These are phyloP conservation scores for Pseudogymnoascus sp. DNA, from an alignment of 2,329 filamentous ascomycete genomes.

Conservation along the genomic window DNA sequence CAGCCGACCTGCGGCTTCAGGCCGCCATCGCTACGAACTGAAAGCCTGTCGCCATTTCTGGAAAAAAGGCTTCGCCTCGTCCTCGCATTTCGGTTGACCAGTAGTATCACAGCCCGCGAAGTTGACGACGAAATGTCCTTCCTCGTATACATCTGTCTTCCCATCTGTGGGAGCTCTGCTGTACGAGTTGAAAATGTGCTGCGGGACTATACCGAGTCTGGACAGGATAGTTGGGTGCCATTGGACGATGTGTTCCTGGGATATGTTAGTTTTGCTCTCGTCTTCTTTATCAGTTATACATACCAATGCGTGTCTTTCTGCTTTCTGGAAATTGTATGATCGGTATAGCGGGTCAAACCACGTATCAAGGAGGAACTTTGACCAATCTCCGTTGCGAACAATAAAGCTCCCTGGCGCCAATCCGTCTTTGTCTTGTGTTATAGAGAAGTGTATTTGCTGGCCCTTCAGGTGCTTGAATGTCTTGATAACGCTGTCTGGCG, in stretches of 20 bases:
- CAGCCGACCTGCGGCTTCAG: neutral
- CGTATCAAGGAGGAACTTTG: constrained; percentile 82
- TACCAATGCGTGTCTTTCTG: constrained; percentile 84
- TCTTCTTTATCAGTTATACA: constrained; percentile 24
- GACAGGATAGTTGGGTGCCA: constrained; percentile 96
- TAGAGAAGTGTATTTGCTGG: constrained; percentile 68
- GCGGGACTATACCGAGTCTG: constrained; percentile 81
- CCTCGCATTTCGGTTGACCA: constrained; percentile 54
- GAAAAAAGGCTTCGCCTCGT: constrained; percentile 46
- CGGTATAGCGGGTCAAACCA: constrained; percentile 96
- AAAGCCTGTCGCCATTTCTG: constrained; percentile 24
- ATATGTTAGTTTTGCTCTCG: constrained; percentile 6
- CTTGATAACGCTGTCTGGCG: constrained; percentile 93
- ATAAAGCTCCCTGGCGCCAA: constrained; percentile 71
- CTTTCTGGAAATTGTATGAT: constrained; percentile 93
- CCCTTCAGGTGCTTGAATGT: constrained; percentile 78
- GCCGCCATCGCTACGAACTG: neutral
- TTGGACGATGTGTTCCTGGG: constrained; percentile 76
- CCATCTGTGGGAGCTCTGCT: constrained; percentile 41
- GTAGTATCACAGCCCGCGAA: constrained; percentile 63
- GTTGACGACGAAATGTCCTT: constrained; percentile 77
- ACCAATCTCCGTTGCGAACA: constrained; percentile 78
- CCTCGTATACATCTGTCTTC: constrained; percentile 53
- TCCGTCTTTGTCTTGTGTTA: constrained; percentile 78
- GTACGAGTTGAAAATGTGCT: constrained; percentile 76